Base-by-base conservation (phyloP, 306 rosid species). In the Acacia acuminata region DNA sequence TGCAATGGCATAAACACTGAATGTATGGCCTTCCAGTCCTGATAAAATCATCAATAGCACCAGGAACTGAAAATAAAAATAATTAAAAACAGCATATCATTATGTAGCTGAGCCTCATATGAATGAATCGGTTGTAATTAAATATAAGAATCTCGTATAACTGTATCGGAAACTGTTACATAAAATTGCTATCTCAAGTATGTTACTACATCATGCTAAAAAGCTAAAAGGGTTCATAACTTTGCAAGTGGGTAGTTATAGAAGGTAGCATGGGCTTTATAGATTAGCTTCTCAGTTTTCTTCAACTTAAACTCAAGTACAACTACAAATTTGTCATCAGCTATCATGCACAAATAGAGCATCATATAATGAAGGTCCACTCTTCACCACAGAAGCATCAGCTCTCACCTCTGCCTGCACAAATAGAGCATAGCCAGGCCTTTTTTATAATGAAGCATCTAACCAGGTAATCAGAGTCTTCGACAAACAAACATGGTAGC, bases 341-440 rank as follows among this genome's bases (percentile, higher is more conserved):
- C n/a, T n/a, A n/a, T n/a, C n/a, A n/a, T n/a, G n/a, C n/a, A n/a
- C n/a, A n/a, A n/a, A n/a, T n/a, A n/a, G n/a, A n/a, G n/a, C n/a
- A n/a, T n/a, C n/a, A n/a, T n/a, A n/a, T n/a, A n/a, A n/a, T n/a
- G n/a, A n/a, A n/a, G 92, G 88, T 87, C 98, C 98, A 45, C 89
- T 79, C 85, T 88, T 92, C 76, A 93, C 90, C 63, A 95, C 86
- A 19, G 87, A 81, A 71, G 88, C 92, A 55, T 89, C 86, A 73
- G 88, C 89, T n/a, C 78, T 50, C 82, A 93, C 90, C 83, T 93
- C 96, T 14, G 92, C 90, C 98, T 92, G 89, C 36, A 75, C 58
- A 15, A 9, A 32, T 32, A 80, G 85, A 60, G 73, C 3, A 53
- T 32, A 53, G 55, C 71, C 50, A 77, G n/a, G n/a, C n/a, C n/a